Evolutionary conservation across 129 eudicot genomes (phyloP), one percentile per base, ranked within the genome.

Genomic region (Kitagawia praeruptora): DNA sequence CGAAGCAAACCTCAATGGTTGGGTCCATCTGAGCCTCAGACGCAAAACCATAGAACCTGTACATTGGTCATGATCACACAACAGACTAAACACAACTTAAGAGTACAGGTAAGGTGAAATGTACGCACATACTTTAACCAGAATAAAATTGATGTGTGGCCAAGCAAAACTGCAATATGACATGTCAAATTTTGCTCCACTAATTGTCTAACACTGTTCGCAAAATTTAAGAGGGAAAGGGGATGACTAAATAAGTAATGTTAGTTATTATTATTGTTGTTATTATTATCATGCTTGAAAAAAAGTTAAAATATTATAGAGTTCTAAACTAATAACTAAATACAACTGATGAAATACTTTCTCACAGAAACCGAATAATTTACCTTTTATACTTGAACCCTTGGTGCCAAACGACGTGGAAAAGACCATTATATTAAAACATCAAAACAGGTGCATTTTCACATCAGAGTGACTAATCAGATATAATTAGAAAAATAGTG

Each of bases 11-110:
- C 96, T 95, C 97, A 66, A 95, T 84, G 38, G 93, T 95, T 75
- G 98, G 98, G 77, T 95, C 98, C 97, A 89, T 90, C 54, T 95
- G 97, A 64, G 94, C 97, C 87, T 95, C 98, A 76, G 98, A 90
- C 56, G 96, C 96, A 90, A 95, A 95, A 80, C 98, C 98, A 85
- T 92, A 92, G 75, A 87, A 95, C 87, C 98, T 94, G 89, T 84
- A 79, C 80, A 80, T 39, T 10, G 25, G 71, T 34, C 83, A 75
- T 66, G 77, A 70, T 77, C 63, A 74, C 64, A 78, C 61, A 19
- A 39, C 23, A 51, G n/a, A 77, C 19, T 53, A 2, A 46, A 34
- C 80, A 77, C 40, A 37, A 45, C 46, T 63, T 31, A 27, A 15
- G 11, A 44, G n/a, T 13, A 18, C 46, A 46, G 46, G 45, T 78